Base-by-base conservation (phyloP, 257 asterid genomes). In the Nemophila menziesii region DNA sequence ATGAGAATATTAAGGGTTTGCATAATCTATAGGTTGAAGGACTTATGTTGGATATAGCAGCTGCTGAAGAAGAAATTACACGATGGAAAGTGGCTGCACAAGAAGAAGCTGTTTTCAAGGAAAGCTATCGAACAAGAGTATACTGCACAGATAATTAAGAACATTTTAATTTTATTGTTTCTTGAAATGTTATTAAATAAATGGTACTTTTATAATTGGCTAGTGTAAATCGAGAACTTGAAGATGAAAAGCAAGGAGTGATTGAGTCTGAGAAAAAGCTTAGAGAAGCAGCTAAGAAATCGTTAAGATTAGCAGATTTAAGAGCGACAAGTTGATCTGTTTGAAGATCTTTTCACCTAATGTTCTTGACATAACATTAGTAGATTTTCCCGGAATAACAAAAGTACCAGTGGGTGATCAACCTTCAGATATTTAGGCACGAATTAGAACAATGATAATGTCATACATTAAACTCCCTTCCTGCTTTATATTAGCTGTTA, bases 81-180 rank as follows among this genome's bases (percentile, higher is more conserved):
- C 67, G 98, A 52, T 89, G 98, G 98, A 89, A 84, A 60, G 69
- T 72, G 51, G 98, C 95, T 22, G 98, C 98, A 26, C 90, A 84
- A 58, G 86, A 89, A 67, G 98, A 84, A 80, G 98, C 98, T 60
- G 95, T 74, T 55, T n/a, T 93, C 94, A 16, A 95, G 98, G 47
- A 76, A 80, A 70, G 89, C 86, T 56, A 77, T 89, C 57, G 98
- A 89, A 56, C 75, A 80, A 54, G 92, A 89, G 45, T 89, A 69
- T 56, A 52, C 63, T 23, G 57, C 77, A 7, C 92, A 84, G 94
- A 95, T 80, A 75, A 14, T 22, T 29, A 36, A 26, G 26, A 46
- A 0, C 20, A 9, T 23, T 34, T 62, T 27, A 43, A 22, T 29
- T 16, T 11, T 13, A 37, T 9, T 2, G 42, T 37, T 13, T 1